Base-by-base conservation (phyloP, 2,329 filamentous ascomycete species). In the Berkeleyomyces basicola region DNA sequence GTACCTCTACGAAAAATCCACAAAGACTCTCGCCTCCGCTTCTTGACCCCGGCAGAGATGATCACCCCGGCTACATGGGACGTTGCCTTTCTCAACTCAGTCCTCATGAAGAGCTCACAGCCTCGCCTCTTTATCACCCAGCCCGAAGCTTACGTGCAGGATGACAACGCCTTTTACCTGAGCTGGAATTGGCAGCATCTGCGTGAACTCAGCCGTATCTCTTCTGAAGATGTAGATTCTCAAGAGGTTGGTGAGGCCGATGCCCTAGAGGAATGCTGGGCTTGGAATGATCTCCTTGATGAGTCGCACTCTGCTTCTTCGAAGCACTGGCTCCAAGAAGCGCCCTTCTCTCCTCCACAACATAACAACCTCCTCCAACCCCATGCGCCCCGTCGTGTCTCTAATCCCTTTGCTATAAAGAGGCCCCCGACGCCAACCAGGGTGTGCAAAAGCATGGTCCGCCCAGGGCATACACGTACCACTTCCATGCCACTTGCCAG, bases 1-100 rank as follows among this genome's bases (percentile, higher is more conserved):
- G 79, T 91, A n/a, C 88, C 88, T 4, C 75, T 92, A 16, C 82
- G 87, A 59, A 91, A 91, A 70, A 75, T 89, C 2, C 82, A 87
- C 69, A 89, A 86, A 69, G 85, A 89, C 63, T 84, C 85, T 0
- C 80, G 83, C 36, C 77, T 92, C 5, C 82, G 83, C 1, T 90
- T 90, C 67, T 76, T 91, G 9, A 81, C 80, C 4, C 83, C 82
- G 1, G 76, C 82, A 0, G 88, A 91, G 70, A 87, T 91, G 82
- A 73, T 87, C 44, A 90, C 85, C 0, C 82, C 86, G 0, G 80
- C 83, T 1, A 72, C 84, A 2, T 92, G 88, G 88, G 82, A 84
- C 60, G 81, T 84, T 2, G 77, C 81, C 7, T 91, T 91, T 66
- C 77, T 92, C 37, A 78, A 78, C 59, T 84, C 85, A 58, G 81